A percentile compares a stretch with the other conserved stretches of the same genome.
Conservation (phyloP, 495 filamentous ascomycete species). For the Aspergillus wentii region DNA sequence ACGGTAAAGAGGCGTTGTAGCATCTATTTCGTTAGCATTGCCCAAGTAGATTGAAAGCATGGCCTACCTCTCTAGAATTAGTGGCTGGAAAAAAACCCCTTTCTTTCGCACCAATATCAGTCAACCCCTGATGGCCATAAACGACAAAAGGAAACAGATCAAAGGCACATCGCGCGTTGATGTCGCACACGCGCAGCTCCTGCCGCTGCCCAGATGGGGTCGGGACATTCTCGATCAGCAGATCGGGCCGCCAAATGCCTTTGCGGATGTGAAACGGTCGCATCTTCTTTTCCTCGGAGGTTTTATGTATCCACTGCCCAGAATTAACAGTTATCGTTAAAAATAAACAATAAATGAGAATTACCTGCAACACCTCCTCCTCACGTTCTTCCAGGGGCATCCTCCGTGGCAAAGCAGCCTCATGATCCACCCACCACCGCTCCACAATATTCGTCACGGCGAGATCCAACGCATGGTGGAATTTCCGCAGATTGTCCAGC, state of each 20-base stretch:
- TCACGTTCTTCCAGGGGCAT: conserved; percentile 1
- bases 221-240: not conserved
- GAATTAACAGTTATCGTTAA: not conserved
- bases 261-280: not conserved
- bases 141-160: not conserved
- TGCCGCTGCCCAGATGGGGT: not conserved
- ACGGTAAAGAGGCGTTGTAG: not conserved
- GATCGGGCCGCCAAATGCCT: not conserved
- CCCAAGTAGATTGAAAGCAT: too few species aligned
- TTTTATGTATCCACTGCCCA: conserved; percentile 1
- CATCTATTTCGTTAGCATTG: not conserved
- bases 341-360: not conserved
- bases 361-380: conserved; percentile 2
- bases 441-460: conserved; percentile 8
- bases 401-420: conserved; percentile 1
- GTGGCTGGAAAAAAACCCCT: too few species aligned
- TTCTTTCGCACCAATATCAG: too few species aligned
- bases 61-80: not conserved
- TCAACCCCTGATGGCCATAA: not conserved
- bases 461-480: conserved; percentile 1
- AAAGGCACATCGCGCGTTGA: conserved; percentile 1
- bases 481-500: not conserved
- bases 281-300: not conserved
- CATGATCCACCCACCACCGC: conserved; percentile 1
- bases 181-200: conserved; percentile 1